Evolutionary conservation across 345 rosid genomes (phyloP).

Genomic region (Lepidium sativum): DNA sequence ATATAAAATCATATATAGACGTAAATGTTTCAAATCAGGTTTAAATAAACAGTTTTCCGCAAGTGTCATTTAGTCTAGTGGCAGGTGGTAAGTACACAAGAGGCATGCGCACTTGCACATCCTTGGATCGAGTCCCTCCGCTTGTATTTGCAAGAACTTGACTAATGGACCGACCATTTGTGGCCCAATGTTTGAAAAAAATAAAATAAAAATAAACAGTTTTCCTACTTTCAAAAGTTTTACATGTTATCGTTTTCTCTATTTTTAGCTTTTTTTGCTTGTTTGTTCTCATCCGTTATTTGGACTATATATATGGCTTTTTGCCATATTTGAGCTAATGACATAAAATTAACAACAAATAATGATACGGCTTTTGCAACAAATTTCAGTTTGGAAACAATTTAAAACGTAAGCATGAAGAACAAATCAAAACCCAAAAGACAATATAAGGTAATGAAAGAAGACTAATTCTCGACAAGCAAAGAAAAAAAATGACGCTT

Average conservation of each 20-base stretch:
- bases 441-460: background rate
- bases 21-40: background rate
- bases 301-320: background rate
- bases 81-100: too few species aligned
- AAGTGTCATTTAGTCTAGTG: too few species aligned
- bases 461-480: background rate
- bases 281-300: background rate
- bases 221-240: background rate
- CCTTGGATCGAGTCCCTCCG: too few species aligned
- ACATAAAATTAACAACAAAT: background rate
- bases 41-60: background rate
- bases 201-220: background rate
- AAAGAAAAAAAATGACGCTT: background rate
- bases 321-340: background rate
- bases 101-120: too few species aligned
- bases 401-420: background rate
- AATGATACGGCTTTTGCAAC: background rate
- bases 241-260: background rate
- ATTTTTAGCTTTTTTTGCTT: background rate
- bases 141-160: too few species aligned
- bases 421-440: background rate
- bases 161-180: too few species aligned
- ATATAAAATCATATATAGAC: too few species aligned
- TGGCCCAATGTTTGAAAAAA: too few species aligned
- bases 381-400: constrained; percentile 12